phyloP scores from a whole-genome alignment of 768 basidiomycete genomes.

The Lactarius hengduanensis region DNA sequence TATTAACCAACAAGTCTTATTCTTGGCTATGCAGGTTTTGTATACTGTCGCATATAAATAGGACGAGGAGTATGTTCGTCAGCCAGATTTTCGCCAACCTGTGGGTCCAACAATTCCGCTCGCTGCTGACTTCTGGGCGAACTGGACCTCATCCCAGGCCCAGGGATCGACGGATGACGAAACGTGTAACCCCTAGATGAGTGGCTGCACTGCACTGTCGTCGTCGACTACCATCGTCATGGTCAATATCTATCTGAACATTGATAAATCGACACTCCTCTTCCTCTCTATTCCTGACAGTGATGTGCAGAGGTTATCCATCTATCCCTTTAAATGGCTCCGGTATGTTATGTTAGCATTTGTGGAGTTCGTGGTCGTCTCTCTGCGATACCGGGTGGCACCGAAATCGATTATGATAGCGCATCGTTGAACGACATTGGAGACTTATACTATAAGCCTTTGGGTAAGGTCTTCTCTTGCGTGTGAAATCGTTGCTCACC shows the following conservation, averaged over 20 bases:
- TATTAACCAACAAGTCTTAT: too few species aligned
- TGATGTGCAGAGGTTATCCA: not conserved
- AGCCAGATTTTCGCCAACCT: not conserved
- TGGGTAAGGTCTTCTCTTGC: not conserved
- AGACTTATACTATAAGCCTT: slow-evolving; percentile 3
- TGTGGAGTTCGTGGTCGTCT: not conserved
- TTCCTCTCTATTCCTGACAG: not conserved
- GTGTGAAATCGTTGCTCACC: not conserved
- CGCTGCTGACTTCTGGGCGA: too few species aligned
- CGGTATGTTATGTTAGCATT: slow-evolving; percentile 2
- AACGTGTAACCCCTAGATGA: too few species aligned
- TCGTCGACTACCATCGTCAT: not conserved
- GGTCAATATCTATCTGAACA: not conserved
- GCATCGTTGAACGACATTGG: not conserved
- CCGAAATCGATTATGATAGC: not conserved
- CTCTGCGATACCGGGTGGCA: not conserved
- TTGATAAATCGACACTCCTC: not conserved
- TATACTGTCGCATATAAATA: not conserved
- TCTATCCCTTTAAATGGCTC: slow-evolving; percentile 4
- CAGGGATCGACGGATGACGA: too few species aligned
- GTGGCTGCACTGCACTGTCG: too few species aligned
- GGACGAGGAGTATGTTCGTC: not conserved
- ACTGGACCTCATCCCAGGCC: too few species aligned
- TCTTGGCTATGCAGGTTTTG: too few species aligned
- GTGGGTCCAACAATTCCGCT: not conserved